Percentiles rank a stretch among this genome's conserved stretches.
Evolutionary conservation across 805 yeast genomes (phyloP).

Genomic region (Maudiozyma turicensis): DNA sequence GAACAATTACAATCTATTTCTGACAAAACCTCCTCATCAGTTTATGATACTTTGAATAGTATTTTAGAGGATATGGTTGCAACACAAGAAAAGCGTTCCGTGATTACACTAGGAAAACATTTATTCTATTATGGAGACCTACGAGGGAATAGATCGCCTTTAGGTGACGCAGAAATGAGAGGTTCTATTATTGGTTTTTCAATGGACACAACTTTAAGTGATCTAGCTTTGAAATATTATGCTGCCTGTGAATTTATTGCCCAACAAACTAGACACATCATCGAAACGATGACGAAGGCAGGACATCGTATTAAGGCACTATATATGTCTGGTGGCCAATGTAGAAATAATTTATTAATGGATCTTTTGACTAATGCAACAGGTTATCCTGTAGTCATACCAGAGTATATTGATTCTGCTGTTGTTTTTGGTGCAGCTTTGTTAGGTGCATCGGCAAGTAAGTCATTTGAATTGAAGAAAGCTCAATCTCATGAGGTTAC

Average conservation of each 20-base stretch:
- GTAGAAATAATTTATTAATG: slow-evolving; percentile 84
- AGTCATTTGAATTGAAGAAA: slow-evolving; percentile 35
- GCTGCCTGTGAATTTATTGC: slow-evolving; percentile 97
- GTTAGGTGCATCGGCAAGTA: slow-evolving; percentile 89
- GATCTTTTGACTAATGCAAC: slow-evolving; percentile 88
- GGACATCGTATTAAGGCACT: slow-evolving; percentile 73
- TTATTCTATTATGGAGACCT: slow-evolving; percentile 91
- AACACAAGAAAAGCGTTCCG: slow-evolving; percentile 52
- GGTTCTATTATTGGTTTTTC: slow-evolving; percentile 88
- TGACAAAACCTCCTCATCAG: slow-evolving; percentile 57
- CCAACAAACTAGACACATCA: slow-evolving; percentile 92
- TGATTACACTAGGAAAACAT: slow-evolving; percentile 73
- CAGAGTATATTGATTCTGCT: slow-evolving; percentile 91
- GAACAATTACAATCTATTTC: slow-evolving; percentile 59
- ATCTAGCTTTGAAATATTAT: slow-evolving; percentile 74
- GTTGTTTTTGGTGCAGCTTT: slow-evolving; percentile 95
- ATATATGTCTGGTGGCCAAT: slow-evolving; percentile 94
- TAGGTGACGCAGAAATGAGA: slow-evolving; percentile 89
- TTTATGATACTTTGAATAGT: slow-evolving; percentile 75
- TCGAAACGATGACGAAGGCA: slow-evolving; percentile 67
- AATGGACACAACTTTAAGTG: slow-evolving; percentile 80
- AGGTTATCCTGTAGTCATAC: slow-evolving; percentile 83
- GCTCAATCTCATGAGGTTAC: slow-evolving; percentile 32
- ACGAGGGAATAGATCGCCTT: slow-evolving; percentile 96
- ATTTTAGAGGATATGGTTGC: slow-evolving; percentile 57